These are phyloP conservation scores for Botrytis deweyae DNA, from an alignment of 2,329 filamentous ascomycete genomes.

Conservation along the genomic window DNA sequence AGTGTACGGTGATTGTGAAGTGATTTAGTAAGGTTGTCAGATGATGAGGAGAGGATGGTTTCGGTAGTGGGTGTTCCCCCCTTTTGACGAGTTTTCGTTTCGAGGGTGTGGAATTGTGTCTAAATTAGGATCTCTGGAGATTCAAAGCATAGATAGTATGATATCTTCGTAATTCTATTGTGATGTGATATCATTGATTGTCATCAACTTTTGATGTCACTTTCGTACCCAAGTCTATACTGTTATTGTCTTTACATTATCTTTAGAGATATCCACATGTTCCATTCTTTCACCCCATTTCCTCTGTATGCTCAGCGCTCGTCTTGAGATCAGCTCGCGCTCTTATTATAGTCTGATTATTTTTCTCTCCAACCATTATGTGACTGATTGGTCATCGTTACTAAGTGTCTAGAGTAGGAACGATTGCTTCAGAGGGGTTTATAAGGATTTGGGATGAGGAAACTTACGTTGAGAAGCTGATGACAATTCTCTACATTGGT, in stretches of 20 bases:
- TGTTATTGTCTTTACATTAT: neutral
- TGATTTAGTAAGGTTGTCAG: too few relatives aligned
- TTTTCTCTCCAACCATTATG: neutral
- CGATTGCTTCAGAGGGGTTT: neutral
- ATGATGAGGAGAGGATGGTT: neutral
- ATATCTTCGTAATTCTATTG: neutral
- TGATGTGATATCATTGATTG: neutral
- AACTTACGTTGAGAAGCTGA: neutral
- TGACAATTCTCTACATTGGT: neutral
- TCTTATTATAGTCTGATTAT: neutral
- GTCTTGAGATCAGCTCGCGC: too few relatives aligned
- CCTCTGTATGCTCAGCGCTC: too few relatives aligned
- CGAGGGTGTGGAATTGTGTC: neutral
- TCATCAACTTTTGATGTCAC: neutral
- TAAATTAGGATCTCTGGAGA: rapidly evolving
- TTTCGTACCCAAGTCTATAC: neutral
- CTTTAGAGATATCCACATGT: neutral
- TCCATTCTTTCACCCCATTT: rapidly evolving
- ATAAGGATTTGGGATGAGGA: neutral
- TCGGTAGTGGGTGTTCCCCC: neutral
- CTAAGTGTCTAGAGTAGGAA: neutral
- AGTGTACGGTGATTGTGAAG: too few relatives aligned
- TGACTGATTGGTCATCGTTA: too few relatives aligned
- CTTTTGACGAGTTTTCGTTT: neutral
- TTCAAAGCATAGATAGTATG: rapidly evolving